These are phyloP conservation scores for Mangifera indica DNA, from an alignment of 345 rosid species.

Conservation along the genomic window DNA sequence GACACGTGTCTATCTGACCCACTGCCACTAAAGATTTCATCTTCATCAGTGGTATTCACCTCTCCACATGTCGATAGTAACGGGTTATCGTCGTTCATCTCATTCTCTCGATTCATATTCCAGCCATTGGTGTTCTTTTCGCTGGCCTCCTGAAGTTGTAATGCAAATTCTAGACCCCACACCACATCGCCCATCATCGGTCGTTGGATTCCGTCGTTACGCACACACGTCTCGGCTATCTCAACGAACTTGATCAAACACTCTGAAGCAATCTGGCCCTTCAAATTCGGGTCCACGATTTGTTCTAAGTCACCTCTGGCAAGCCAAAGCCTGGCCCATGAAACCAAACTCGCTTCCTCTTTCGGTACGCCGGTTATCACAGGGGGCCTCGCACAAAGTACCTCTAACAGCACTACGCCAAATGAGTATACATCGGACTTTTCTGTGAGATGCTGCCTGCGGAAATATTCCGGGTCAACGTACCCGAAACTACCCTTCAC, in stretches of 20 bases:
- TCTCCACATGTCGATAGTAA: not conserved
- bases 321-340: slow-evolving; percentile 20
- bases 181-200: slow-evolving; percentile 27
- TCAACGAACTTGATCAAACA: slow-evolving; percentile 23
- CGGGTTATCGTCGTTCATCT: not conserved
- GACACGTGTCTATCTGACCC: slow-evolving; percentile 6
- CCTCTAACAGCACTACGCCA: slow-evolving; percentile 37
- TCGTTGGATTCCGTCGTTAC: slow-evolving; percentile 15
- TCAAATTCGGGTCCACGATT: slow-evolving; percentile 28
- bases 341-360: slow-evolving; percentile 16
- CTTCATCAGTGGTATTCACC: slow-evolving; percentile 14
- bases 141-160: slow-evolving; percentile 24
- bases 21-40: slow-evolving; percentile 24
- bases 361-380: slow-evolving; percentile 1
- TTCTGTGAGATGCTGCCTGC: slow-evolving; percentile 22
- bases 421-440: slow-evolving; percentile 36
- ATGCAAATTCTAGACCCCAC: slow-evolving; percentile 24
- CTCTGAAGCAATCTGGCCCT: slow-evolving; percentile 16
- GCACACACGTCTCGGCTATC: slow-evolving; percentile 22
- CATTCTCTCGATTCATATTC: not conserved
- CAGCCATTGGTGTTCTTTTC: slow-evolving; percentile 6
- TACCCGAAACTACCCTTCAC: slow-evolving; percentile 37
- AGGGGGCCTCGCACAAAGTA: slow-evolving; percentile 23
- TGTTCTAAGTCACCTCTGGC: slow-evolving; percentile 2
- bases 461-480: slow-evolving; percentile 28